Percentiles rank a stretch among this genome's conserved stretches.
Evolutionary conservation across 306 rosid genomes (phyloP).

Genomic region (Albizia julibrissin): DNA sequence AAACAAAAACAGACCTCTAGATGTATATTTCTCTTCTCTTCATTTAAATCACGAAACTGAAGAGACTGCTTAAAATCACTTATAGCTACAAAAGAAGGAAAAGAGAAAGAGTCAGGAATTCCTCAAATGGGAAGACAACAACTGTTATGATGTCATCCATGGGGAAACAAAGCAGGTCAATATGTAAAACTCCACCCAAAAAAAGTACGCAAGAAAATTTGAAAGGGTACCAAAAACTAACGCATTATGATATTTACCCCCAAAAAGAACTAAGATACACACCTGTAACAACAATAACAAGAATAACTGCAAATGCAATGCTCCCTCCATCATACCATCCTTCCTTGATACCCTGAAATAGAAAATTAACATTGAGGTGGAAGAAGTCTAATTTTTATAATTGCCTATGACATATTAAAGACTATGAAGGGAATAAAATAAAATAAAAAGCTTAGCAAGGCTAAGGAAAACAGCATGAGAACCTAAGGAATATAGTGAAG

Average conservation of each 20-base stretch:
- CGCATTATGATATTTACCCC: slow-evolving; percentile 5
- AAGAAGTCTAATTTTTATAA: slow-evolving; percentile 21
- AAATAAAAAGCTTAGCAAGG: background rate
- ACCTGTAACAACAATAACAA: slow-evolving; percentile 94
- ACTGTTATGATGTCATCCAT: slow-evolving; percentile 14
- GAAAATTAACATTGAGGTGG: slow-evolving; percentile 24
- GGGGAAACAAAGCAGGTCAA: slow-evolving; percentile 21
- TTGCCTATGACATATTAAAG: slow-evolving; percentile 12
- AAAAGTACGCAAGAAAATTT: background rate
- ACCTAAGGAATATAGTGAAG: background rate
- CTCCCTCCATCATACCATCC: slow-evolving; percentile 99
- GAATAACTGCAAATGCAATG: slow-evolving; percentile 88
- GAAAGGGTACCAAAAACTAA: slow-evolving; percentile 7
- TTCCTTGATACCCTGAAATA: slow-evolving; percentile 75
- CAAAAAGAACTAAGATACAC: background rate
- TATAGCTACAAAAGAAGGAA: slow-evolving; percentile 51
- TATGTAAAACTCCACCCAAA: background rate
- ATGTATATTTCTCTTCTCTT: slow-evolving; percentile 85
- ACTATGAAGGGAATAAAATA: background rate
- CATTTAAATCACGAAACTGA: slow-evolving; percentile 80
- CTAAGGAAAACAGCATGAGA: background rate
- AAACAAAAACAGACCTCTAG: slow-evolving; percentile 55
- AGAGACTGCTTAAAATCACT: slow-evolving; percentile 91
- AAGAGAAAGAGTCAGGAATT: slow-evolving; percentile 21
- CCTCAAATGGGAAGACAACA: slow-evolving; percentile 14